Conservation (phyloP, 352 stramenopile species). For the Nannochloropsis limnetica region DNA sequence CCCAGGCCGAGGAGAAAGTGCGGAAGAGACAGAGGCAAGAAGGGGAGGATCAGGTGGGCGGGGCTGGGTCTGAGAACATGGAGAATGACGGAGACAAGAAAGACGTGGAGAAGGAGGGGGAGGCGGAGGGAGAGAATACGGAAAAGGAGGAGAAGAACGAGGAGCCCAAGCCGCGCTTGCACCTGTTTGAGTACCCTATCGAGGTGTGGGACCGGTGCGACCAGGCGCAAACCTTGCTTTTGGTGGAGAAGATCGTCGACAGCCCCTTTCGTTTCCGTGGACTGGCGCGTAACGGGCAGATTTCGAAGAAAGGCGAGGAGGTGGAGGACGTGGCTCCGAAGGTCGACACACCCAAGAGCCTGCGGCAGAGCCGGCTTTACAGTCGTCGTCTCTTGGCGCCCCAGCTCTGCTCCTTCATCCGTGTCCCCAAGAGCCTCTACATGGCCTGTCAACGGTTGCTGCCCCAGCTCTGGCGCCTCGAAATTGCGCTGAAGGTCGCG, state of each 20-base stretch:
- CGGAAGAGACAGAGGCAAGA: not conserved
- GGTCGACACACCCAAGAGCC: not conserved
- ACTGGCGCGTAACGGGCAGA: not conserved
- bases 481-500: conserved; percentile 19
- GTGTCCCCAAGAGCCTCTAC: not conserved
- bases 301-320: not conserved
- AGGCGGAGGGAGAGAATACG: not conserved
- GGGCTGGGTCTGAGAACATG: not conserved
- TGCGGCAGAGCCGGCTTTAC: not conserved
- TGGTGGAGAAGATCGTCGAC: conserved; percentile 27
- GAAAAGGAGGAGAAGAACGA: not conserved
- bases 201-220: conserved; percentile 20
- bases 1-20: not conserved
- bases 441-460: not conserved
- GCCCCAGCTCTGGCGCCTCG: conserved; percentile 3
- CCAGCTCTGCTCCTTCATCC: conserved; percentile 25
- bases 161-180: not conserved
- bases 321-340: not conserved
- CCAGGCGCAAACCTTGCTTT: conserved; percentile 23
- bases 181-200: not conserved
- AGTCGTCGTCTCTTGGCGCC: conserved; percentile 6
- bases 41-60: not conserved
- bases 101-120: not conserved
- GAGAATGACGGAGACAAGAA: not conserved
- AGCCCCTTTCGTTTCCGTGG: not conserved